Conservation (phyloP, 208 protist species). For the Jaenimonas drosophilae region DNA sequence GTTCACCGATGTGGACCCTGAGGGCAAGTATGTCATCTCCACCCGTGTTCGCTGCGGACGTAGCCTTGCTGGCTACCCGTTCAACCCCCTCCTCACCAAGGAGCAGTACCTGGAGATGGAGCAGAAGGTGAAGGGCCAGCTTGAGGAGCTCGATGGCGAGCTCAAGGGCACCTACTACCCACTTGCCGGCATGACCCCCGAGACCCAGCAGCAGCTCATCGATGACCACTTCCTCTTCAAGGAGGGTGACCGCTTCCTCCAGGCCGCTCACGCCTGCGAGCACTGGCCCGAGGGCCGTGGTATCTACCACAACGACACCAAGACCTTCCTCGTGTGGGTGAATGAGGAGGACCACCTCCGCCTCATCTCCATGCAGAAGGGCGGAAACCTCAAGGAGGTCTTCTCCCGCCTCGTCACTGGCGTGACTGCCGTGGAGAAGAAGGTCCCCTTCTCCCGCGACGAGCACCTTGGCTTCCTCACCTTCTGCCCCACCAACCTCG, state of each 20-base stretch:
- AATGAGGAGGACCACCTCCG: conserved; percentile 70
- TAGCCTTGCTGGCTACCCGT: conserved; percentile 31
- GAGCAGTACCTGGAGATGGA: too few relatives aligned
- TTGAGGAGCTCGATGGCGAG: conserved; percentile 26
- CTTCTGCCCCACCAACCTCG: conserved; percentile 54
- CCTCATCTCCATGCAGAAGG: conserved; percentile 62
- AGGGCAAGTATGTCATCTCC: conserved; percentile 36
- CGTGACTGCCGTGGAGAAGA: conserved; percentile 22
- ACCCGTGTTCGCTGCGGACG: conserved; percentile 43
- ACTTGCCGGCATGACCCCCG: conserved; percentile 39
- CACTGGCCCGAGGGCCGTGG: conserved; percentile 54
- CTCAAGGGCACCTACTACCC: conserved; percentile 47
- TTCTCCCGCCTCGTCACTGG: conserved; percentile 33
- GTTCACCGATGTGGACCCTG: conserved; percentile 2
- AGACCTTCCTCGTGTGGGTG: conserved; percentile 60
- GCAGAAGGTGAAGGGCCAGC: conserved; percentile 19
- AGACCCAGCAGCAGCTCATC: conserved; percentile 48
- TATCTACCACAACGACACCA: conserved; percentile 63
- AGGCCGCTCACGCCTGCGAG: conserved; percentile 36
- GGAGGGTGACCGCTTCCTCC: conserved; percentile 53
- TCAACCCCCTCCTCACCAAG: conserved; percentile 41
- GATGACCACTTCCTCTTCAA: conserved; percentile 60
- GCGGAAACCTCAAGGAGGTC: conserved; percentile 44
- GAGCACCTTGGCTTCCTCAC: conserved; percentile 39
- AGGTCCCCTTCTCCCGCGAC: conserved; percentile 36